A percentile compares a stretch with the other conserved stretches of the same genome.
Evolutionary conservation across 23 red algal genomes (phyloP).

Genomic region (Chondrus crispus): DNA sequence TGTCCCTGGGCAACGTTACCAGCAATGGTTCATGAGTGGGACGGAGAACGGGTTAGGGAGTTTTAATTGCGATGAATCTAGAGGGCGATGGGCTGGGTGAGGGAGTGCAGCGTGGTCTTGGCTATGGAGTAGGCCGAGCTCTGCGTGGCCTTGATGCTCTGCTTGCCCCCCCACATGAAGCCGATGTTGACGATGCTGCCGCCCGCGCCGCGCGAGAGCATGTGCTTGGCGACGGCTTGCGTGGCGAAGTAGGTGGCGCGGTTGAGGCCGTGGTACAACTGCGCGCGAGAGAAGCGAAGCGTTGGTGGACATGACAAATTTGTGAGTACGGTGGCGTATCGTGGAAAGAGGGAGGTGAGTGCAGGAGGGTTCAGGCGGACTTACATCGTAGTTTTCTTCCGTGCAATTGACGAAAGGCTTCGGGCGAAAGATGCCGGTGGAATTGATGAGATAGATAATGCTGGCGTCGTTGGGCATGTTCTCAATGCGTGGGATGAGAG

Average conservation of each 20-base stretch:
- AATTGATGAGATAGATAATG: not conserved
- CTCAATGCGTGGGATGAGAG: not conserved
- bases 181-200: constrained; percentile 62
- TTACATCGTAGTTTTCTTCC: not conserved
- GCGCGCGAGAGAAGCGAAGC: not conserved
- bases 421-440: not conserved
- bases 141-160: constrained; percentile 39
- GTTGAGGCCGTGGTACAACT: not conserved
- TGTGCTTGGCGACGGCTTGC: not conserved
- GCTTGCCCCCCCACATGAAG: constrained; percentile 59
- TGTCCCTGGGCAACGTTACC: too few species aligned
- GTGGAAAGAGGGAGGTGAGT: not conserved
- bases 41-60: too few species aligned
- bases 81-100: constrained; percentile 40
- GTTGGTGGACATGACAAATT: not conserved
- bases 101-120: constrained; percentile 46
- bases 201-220: constrained; percentile 17
- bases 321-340: too few species aligned
- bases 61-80: too few species aligned
- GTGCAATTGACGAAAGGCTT: not conserved
- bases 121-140: constrained; percentile 46
- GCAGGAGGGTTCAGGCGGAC: not conserved
- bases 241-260: not conserved
- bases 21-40: too few species aligned
- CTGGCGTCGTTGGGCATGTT: not conserved